Evolutionary conservation across 495 filamentous ascomycete species (phyloP).

Genomic region (Penicillium cinerascens): DNA sequence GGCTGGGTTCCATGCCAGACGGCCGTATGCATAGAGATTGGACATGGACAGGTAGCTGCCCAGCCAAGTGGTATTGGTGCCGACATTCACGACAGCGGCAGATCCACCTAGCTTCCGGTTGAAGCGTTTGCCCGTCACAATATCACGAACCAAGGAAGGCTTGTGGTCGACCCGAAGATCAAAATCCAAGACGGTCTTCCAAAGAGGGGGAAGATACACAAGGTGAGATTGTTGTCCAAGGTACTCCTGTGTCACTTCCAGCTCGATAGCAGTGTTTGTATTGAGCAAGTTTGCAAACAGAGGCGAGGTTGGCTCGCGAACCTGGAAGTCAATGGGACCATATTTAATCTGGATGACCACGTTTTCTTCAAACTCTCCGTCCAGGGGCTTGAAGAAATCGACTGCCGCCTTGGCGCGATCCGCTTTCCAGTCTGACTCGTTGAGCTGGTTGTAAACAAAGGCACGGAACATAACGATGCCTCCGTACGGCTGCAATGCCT

Average conservation of each 20-base stretch:
- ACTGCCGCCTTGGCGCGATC: constrained; percentile 69
- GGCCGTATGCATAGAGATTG: constrained; percentile 69
- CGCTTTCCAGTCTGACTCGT: constrained; percentile 57
- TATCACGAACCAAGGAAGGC: constrained; percentile 51
- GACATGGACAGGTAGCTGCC: constrained; percentile 67
- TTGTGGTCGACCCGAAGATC: constrained; percentile 59
- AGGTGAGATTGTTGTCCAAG: constrained; percentile 68
- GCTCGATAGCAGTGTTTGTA: constrained; percentile 60
- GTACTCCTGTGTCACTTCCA: constrained; percentile 67
- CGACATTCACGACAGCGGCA: constrained; percentile 67
- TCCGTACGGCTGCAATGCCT: constrained; percentile 55
- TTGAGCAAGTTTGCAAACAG: constrained; percentile 61
- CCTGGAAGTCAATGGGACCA: constrained; percentile 74
- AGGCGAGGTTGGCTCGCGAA: constrained; percentile 66
- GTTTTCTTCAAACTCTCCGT: constrained; percentile 65
- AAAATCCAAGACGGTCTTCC: constrained; percentile 64
- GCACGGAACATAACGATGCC: constrained; percentile 70
- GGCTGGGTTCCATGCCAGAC: constrained; percentile 59
- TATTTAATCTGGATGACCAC: constrained; percentile 72
- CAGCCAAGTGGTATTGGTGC: constrained; percentile 63
- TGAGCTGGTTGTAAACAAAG: constrained; percentile 65
- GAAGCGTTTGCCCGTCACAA: constrained; percentile 58
- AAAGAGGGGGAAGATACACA: constrained; percentile 63
- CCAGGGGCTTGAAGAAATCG: constrained; percentile 62
- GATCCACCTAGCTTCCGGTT: constrained; percentile 56